Evolutionary conservation across 2,329 filamentous ascomycete genomes (phyloP).

Genomic region (Fusarium haematococcum): DNA sequence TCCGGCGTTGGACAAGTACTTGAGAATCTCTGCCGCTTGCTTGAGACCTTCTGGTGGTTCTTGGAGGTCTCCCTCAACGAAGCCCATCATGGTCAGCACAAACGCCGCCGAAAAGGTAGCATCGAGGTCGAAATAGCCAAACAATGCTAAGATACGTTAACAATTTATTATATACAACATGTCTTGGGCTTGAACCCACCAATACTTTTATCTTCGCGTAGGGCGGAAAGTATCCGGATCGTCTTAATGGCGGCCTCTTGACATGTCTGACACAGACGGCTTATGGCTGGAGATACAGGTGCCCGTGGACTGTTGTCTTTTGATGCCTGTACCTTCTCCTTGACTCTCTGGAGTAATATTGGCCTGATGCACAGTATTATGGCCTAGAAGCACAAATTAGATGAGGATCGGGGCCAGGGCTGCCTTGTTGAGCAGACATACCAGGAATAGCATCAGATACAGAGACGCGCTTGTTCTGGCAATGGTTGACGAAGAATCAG

Average conservation of each 20-base stretch:
- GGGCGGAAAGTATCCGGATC: constrained; percentile 39
- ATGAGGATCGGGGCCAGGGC: neutral
- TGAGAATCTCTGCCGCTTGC: constrained; percentile 38
- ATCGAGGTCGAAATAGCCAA: constrained; percentile 46
- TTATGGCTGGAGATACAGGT: constrained; percentile 32
- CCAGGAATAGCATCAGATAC: constrained; percentile 45
- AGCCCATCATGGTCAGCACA: constrained; percentile 44
- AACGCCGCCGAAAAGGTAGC: constrained; percentile 46
- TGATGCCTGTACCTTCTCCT: constrained; percentile 42
- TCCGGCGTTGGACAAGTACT: constrained; percentile 40
- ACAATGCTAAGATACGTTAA: constrained; percentile 26
- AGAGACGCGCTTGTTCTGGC: constrained; percentile 43
- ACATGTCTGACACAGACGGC: constrained; percentile 39
- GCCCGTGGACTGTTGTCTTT: constrained; percentile 12
- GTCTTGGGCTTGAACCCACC: constrained; percentile 8
- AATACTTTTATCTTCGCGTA: constrained; percentile 38
- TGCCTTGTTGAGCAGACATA: neutral
- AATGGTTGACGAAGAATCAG: constrained; percentile 29
- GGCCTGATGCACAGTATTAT: constrained; percentile 47
- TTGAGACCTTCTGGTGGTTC: constrained; percentile 41
- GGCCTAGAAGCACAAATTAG: constrained; percentile 23
- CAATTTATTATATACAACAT: neutral
- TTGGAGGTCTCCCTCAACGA: constrained; percentile 37
- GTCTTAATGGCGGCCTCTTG: constrained; percentile 44
- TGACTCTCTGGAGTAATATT: constrained; percentile 44